Conservation (phyloP, 768 basidiomycete genomes). For the Serendipita sp. region DNA sequence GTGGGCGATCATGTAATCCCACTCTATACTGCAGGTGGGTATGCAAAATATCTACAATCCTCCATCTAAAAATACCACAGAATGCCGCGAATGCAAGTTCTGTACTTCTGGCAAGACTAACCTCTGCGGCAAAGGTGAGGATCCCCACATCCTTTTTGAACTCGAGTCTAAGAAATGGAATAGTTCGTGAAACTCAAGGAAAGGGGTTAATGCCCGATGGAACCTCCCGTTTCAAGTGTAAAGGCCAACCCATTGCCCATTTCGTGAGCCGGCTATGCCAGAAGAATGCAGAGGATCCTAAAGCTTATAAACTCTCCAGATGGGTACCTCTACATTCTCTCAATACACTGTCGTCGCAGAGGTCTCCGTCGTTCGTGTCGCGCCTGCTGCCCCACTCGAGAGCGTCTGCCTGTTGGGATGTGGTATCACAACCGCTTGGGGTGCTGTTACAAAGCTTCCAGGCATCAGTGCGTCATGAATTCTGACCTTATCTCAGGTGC, state of each 20-base stretch:
- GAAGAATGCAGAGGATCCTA: background rate
- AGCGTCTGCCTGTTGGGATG: conserved; percentile 96
- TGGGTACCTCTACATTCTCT: conserved; percentile 99
- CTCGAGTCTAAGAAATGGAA: background rate
- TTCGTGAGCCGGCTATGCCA: conserved; percentile 45
- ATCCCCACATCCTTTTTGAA: background rate
- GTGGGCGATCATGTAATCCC: conserved; percentile 94
- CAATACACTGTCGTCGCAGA: conserved; percentile 98
- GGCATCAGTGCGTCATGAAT: conserved; percentile 48
- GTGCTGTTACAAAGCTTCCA: conserved; percentile 81
- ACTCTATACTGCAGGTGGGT: conserved; percentile 76
- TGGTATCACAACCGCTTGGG: conserved; percentile 98
- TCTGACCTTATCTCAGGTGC: background rate
- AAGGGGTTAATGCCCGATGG: conserved; percentile 90
- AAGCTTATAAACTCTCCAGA: conserved; percentile 30
- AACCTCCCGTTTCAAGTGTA: conserved; percentile 73
- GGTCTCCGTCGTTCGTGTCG: conserved; percentile 86
- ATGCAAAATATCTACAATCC: conserved; percentile 12
- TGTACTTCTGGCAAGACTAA: conserved; percentile 98
- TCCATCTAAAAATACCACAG: conserved; percentile 24
- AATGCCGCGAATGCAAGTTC: conserved; percentile 95
- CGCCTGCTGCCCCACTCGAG: conserved; percentile 71
- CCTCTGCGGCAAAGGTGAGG: conserved; percentile 78
- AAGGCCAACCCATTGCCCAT: conserved; percentile 75
- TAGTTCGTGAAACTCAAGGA: conserved; percentile 87